Evolutionary conservation across 495 filamentous ascomycete genomes (phyloP).

Genomic region (Neurospora sp.): DNA sequence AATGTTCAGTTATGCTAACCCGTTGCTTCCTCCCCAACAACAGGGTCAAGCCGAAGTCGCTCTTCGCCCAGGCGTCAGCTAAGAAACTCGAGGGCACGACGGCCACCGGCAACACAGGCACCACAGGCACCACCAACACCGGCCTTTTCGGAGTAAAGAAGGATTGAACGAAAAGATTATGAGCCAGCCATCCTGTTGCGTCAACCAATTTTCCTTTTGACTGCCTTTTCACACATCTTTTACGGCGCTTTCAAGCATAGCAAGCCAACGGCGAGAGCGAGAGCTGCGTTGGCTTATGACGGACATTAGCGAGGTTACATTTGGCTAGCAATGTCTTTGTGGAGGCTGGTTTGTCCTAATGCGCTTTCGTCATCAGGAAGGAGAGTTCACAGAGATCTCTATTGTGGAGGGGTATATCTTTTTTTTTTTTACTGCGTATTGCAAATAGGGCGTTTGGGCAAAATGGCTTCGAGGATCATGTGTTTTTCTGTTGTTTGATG

Average conservation of each 20-base stretch:
- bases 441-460: not conserved
- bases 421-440: not conserved
- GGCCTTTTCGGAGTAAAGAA: not conserved
- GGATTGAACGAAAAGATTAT: not conserved
- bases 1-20: conserved; percentile 3
- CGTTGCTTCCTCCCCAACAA: not conserved
- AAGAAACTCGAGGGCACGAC: conserved; percentile 40
- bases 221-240: not conserved
- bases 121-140: not conserved
- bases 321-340: not conserved
- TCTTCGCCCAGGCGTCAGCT: conserved; percentile 50
- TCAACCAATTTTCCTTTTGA: not conserved
- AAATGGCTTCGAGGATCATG: not conserved
- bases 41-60: conserved; percentile 52
- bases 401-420: not conserved
- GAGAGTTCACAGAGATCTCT: not conserved
- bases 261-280: not conserved
- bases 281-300: not conserved
- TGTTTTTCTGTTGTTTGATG: not conserved
- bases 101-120: conserved; percentile 12
- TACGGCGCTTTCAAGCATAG: not conserved
- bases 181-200: not conserved
- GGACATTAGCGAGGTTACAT: not conserved
- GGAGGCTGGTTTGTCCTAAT: not conserved
- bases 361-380: not conserved